A percentile compares a stretch with the other conserved stretches of the same genome.
Evolutionary conservation across 768 basidiomycete genomes (phyloP).

Genomic region (Tricholoma sp.): DNA sequence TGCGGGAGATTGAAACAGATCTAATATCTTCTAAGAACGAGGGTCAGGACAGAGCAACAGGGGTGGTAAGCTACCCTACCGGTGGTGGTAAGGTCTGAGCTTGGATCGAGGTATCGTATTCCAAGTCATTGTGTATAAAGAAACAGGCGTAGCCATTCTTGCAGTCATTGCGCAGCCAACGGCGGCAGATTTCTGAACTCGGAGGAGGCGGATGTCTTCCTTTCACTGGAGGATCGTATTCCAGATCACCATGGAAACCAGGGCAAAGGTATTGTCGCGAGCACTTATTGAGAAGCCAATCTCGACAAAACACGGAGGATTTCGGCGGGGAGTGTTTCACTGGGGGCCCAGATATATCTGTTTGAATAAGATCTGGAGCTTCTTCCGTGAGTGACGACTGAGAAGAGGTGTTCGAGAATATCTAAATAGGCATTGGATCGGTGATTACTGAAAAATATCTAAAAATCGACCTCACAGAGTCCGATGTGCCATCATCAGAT

Average conservation of each 20-base stretch:
- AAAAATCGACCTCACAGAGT: background rate
- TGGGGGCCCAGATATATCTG: background rate
- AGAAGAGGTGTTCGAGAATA: conserved; percentile 2
- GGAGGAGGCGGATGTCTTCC: conserved; percentile 14
- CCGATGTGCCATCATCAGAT: conserved; percentile 7
- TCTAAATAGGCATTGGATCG: background rate
- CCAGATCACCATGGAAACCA: conserved; percentile 11
- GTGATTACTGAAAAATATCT: background rate
- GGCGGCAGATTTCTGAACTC: conserved; percentile 17
- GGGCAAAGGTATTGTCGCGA: conserved; percentile 13
- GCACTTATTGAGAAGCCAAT: conserved; percentile 19
- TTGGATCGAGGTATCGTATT: conserved; percentile 7
- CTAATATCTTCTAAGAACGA: too few relatives aligned
- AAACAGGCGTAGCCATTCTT: conserved; percentile 16
- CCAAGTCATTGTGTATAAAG: conserved; percentile 21
- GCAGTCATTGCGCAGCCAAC: conserved; percentile 29
- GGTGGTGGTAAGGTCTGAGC: background rate
- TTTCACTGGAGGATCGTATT: conserved; percentile 10
- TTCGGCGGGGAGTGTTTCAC: conserved; percentile 4
- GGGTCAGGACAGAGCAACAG: background rate
- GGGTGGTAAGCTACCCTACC: conserved; percentile 5
- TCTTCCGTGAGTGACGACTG: conserved; percentile 7
- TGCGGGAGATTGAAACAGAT: background rate
- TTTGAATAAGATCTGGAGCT: background rate
- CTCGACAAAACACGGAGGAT: conserved; percentile 4